phyloP scores from a whole-genome alignment of 495 filamentous ascomycete genomes.

The Aspergillus ellipticus region DNA sequence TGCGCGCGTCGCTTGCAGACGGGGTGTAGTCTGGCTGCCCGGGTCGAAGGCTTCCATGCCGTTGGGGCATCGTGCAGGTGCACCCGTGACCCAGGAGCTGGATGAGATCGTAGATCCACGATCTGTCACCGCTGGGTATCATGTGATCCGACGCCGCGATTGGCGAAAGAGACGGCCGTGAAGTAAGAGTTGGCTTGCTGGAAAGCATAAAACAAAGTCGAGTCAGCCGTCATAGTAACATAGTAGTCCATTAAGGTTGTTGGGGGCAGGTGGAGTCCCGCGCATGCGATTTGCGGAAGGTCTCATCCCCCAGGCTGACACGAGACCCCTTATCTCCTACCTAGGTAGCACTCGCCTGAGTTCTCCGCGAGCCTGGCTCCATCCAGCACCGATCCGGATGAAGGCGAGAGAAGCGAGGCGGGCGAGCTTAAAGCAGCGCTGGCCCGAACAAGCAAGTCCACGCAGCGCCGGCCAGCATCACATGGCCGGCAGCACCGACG shows the following conservation, averaged over 20 bases:
- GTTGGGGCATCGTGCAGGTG: neutral
- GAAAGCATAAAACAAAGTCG: too few relatives aligned
- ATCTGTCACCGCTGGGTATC: conserved; percentile 1
- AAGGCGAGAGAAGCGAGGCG: too few relatives aligned
- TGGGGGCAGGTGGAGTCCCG: too few relatives aligned
- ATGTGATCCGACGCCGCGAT: neutral
- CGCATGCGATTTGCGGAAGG: neutral
- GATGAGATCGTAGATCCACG: neutral
- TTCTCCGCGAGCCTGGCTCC: too few relatives aligned
- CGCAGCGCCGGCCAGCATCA: conserved; percentile 9
- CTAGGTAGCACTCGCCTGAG: too few relatives aligned
- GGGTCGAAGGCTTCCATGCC: neutral
- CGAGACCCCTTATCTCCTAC: too few relatives aligned
- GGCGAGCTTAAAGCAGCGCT: neutral
- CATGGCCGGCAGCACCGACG: conserved; percentile 21
- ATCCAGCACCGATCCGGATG: neutral
- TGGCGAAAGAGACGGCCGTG: neutral
- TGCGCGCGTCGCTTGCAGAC: neutral
- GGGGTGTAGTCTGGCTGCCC: neutral
- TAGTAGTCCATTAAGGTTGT: too few relatives aligned
- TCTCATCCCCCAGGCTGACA: neutral
- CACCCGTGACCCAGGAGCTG: neutral
- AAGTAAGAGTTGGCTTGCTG: too few relatives aligned
- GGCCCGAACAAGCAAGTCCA: neutral
- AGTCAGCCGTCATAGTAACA: too few relatives aligned